Evolutionary conservation across 1,284 basidiomycete species (phyloP).

Genomic region (Tilletia walkeri): DNA sequence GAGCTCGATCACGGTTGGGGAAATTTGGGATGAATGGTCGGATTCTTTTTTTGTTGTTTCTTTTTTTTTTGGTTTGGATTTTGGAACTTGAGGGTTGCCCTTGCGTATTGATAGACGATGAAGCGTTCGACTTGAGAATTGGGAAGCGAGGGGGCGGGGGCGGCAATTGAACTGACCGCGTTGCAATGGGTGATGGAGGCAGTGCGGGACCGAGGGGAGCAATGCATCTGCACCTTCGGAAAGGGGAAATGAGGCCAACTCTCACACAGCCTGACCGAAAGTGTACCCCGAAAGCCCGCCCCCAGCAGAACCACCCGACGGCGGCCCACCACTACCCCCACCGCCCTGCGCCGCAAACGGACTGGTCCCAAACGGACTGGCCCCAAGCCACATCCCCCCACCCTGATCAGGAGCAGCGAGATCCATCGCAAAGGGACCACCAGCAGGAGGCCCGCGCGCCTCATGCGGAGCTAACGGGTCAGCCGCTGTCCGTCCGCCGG

Average conservation of each 20-base stretch:
- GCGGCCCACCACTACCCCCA: not conserved
- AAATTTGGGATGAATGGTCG: no score
- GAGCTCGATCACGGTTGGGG: no score
- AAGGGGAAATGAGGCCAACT: not conserved
- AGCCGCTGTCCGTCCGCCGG: no score
- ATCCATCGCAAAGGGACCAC: not conserved
- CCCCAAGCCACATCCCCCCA: not conserved
- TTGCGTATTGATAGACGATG: not conserved
- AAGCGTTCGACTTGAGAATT: no score
- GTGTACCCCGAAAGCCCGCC: not conserved
- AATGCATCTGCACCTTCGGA: no score
- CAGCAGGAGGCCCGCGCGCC: not conserved
- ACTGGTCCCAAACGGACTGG: slow-evolving; percentile 8
- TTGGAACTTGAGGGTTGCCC: not conserved
- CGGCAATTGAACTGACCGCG: no score
- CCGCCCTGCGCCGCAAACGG: slow-evolving; percentile 1
- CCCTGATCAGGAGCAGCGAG: not conserved
- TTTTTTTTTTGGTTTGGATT: no score
- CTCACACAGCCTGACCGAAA: slow-evolving; percentile 4
- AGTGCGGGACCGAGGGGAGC: no score
- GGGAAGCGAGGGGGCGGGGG: no score
- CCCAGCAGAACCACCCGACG: not conserved
- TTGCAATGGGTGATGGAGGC: no score
- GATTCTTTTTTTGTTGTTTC: no score
- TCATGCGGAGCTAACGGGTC: no score